Percentiles rank a stretch among this genome's conserved stretches.
These are phyloP conservation scores for Acacia acuminata DNA, from an alignment of 306 rosid species.

Conservation along the genomic window DNA sequence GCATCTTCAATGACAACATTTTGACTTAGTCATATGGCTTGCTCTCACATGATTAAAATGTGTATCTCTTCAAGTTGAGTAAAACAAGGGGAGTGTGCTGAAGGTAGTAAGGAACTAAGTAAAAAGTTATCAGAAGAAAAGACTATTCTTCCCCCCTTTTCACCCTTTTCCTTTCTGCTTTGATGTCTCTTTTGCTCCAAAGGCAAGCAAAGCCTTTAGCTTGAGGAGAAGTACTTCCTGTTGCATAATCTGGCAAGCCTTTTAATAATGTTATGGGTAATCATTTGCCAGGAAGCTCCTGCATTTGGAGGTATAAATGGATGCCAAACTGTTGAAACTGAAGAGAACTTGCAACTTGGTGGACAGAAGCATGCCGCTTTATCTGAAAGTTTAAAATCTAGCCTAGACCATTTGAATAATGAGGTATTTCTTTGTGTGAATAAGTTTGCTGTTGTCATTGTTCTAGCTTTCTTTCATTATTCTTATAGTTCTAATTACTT, in stretches of 20 bases:
- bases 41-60: conserved; percentile 3
- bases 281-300: conserved; percentile 57
- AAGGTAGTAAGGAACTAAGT: background rate
- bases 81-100: conserved; percentile 10
- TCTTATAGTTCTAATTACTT: conserved; percentile 15
- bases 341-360: conserved; percentile 43
- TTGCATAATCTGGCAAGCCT: conserved; percentile 25
- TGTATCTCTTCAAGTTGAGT: background rate
- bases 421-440: conserved; percentile 56
- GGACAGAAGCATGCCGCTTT: conserved; percentile 60
- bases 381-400: conserved; percentile 65
- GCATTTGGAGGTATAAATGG: conserved; percentile 44
- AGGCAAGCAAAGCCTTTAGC: conserved; percentile 14
- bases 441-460: conserved; percentile 2
- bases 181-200: conserved; percentile 16
- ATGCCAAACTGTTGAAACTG: conserved; percentile 41
- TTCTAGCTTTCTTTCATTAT: conserved; percentile 24
- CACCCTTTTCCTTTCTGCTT: conserved; percentile 14
- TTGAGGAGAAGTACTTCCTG: conserved; percentile 12
- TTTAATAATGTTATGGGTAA: conserved; percentile 31
- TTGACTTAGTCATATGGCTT: conserved; percentile 1
- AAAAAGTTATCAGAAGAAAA: conserved; percentile 3
- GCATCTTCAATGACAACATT: background rate
- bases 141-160: background rate
- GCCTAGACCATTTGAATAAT: conserved; percentile 72